A percentile compares a stretch with the other conserved stretches of the same genome.
phyloP scores from a whole-genome alignment of 257 asterid genomes.

The Sherardia arvensis region DNA sequence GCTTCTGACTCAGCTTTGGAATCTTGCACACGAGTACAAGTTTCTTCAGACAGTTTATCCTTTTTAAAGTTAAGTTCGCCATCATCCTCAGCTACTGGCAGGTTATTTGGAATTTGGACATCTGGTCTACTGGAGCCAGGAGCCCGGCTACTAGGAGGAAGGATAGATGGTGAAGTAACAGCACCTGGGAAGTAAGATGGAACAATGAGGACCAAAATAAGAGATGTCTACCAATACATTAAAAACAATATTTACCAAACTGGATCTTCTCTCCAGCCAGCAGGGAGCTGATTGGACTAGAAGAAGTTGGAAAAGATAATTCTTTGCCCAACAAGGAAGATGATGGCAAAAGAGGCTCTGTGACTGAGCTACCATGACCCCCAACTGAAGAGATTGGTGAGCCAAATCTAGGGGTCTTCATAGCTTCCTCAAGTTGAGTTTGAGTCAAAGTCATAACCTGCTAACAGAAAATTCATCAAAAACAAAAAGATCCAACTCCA shows the following conservation, averaged over 20 bases:
- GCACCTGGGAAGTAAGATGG: conserved; percentile 48
- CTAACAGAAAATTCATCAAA: conserved; percentile 19
- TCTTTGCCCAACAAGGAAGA: conserved; percentile 57
- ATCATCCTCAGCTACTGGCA: conserved; percentile 48
- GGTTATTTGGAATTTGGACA: conserved; percentile 44
- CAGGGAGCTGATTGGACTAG: conserved; percentile 83
- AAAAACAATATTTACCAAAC: conserved; percentile 47
- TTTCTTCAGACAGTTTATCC: conserved; percentile 47
- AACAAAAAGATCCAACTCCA: not conserved
- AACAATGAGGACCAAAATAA: conserved; percentile 7
- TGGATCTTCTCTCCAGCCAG: conserved; percentile 97
- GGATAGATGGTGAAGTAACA: conserved; percentile 81
- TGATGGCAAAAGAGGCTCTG: conserved; percentile 47
- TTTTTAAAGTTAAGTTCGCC: conserved; percentile 49
- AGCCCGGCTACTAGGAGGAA: conserved; percentile 58
- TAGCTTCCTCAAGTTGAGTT: conserved; percentile 87
- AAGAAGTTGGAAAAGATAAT: conserved; percentile 51
- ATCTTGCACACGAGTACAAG: conserved; percentile 52
- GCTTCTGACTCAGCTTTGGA: conserved; percentile 92
- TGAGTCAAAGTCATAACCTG: conserved; percentile 88
- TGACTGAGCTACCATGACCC: conserved; percentile 42
- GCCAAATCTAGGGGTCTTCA: conserved; percentile 61
- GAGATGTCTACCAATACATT: not conserved
- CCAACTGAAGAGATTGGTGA: conserved; percentile 55
- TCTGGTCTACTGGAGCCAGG: conserved; percentile 85